These are phyloP conservation scores for Tricholoma furcatifolium DNA, from an alignment of 768 basidiomycete species.

Conservation along the genomic window DNA sequence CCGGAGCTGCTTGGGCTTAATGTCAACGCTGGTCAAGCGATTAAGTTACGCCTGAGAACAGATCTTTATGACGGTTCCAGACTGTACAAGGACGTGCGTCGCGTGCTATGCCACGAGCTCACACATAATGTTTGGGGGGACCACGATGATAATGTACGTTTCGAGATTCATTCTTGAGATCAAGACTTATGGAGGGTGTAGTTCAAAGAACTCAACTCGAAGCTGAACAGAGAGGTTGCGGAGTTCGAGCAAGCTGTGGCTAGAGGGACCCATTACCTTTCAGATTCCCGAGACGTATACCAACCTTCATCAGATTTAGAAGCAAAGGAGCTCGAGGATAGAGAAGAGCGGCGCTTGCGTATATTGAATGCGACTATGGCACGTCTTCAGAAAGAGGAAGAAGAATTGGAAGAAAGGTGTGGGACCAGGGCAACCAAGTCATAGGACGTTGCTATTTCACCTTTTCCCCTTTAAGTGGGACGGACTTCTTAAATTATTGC, in stretches of 20 bases:
- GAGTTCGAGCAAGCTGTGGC: slow-evolving; percentile 58
- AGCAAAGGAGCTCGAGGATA: slow-evolving; percentile 47
- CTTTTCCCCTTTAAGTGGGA: too few species aligned
- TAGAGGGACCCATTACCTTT: slow-evolving; percentile 55
- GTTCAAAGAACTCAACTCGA: slow-evolving; percentile 79
- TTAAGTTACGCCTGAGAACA: slow-evolving; percentile 70
- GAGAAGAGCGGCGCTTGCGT: slow-evolving; percentile 55
- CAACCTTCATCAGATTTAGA: slow-evolving; percentile 57
- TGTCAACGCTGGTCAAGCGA: slow-evolving; percentile 55
- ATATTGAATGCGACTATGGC: slow-evolving; percentile 60
- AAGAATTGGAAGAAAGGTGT: slow-evolving; percentile 71
- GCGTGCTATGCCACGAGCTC: slow-evolving; percentile 75
- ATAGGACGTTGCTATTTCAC: background rate
- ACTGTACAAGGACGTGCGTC: slow-evolving; percentile 59
- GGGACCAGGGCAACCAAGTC: slow-evolving; percentile 42
- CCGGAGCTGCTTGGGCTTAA: slow-evolving; percentile 72
- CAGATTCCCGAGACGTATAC: slow-evolving; percentile 42
- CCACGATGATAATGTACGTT: slow-evolving; percentile 70
- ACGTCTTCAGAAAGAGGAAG: slow-evolving; percentile 62
- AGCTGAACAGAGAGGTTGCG: slow-evolving; percentile 68
- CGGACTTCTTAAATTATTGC: too few species aligned
- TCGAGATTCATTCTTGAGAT: background rate
- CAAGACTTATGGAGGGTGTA: slow-evolving; percentile 15
- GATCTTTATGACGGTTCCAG: slow-evolving; percentile 73
- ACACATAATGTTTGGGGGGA: slow-evolving; percentile 74